Evolutionary conservation across 2,329 filamentous ascomycete genomes (phyloP), one percentile per base, ranked within the genome.

Genomic region (Cytospora piceicola): DNA sequence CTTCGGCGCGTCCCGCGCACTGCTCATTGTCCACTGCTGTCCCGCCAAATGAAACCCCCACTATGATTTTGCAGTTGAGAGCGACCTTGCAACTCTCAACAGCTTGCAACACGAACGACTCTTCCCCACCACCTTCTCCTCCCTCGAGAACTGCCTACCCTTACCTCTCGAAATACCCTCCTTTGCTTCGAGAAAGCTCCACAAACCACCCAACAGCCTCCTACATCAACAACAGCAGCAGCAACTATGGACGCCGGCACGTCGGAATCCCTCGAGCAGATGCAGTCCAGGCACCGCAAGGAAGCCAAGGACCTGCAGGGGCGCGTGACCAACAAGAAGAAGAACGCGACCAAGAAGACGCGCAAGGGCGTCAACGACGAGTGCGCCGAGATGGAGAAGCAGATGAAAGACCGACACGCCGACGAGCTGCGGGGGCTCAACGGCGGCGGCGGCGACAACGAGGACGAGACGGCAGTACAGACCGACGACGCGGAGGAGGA

Each of bases 321-420:
- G 59, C 89, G 90, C 67, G 88, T 96, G 73, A 97, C 92, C 6
- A 93, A 90, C 79, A 98, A 97, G 84, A 99, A 97, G 83, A 98
- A 97, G 82, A 90, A 91, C 71, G 94, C 95, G 20, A 96, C 90
- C 56, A 99, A 98, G 80, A 93, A 88, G 87, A 94, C 84, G 71
- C 87, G 81, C 73, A 92, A 90, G 75, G 88, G 89, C 32, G 82
- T 94, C 73, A 92, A 90, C 51, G 83, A 90, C 61, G 91, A 94
- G 75, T 93, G 92, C 70, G 89, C 90, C 67, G 82, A 85, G 61
- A 81, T 93, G 69, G 91, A 94, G 76, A 81, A 85, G 9, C 78
- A 86, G 63, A 74, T 92, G 52, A 87, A 86, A 68, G 89, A 91
- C 72, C 82, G 84, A 70, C 92, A 95, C 63, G 84, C 82, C 14